A percentile compares a stretch with the other conserved stretches of the same genome.
phyloP scores from a whole-genome alignment of 1,139 yeast species.

The Dujonia santamariae region DNA sequence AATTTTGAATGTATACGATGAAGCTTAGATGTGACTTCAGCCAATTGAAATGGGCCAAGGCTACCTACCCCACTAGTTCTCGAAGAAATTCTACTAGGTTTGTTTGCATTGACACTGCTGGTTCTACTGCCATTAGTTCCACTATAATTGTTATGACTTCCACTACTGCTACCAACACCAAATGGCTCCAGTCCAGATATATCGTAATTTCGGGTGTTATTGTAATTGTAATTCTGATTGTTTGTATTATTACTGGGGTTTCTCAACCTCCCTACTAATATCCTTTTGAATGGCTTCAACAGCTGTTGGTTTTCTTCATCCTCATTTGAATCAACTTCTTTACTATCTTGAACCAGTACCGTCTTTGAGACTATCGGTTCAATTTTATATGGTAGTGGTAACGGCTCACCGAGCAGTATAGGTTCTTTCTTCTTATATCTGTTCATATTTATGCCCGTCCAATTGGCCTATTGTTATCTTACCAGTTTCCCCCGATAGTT shows the following conservation, averaged over 20 bases:
- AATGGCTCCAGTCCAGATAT: too few relatives aligned
- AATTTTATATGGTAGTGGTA: conserved; percentile 8
- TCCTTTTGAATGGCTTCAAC: conserved; percentile 3
- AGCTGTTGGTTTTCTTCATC: neutral
- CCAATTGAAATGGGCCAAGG: neutral
- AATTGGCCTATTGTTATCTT: too few relatives aligned
- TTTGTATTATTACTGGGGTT: neutral
- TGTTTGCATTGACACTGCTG: neutral
- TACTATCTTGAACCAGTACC: neutral
- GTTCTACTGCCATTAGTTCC: neutral
- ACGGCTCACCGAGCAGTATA: conserved; percentile 8
- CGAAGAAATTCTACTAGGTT: neutral
- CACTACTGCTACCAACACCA: too few relatives aligned
- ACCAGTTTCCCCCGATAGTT: too few relatives aligned
- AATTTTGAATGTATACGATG: conserved; percentile 2
- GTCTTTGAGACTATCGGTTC: neutral
- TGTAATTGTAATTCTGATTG: neutral
- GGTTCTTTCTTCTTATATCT: conserved; percentile 6
- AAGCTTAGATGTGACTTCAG: conserved; percentile 2
- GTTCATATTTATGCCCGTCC: too few relatives aligned
- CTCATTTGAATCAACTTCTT: neutral
- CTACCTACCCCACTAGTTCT: neutral
- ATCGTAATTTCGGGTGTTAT: too few relatives aligned
- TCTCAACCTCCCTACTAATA: conserved; percentile 4
- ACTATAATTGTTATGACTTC: neutral